Evolutionary conservation across 495 filamentous ascomycete species (phyloP).

Genomic region (Venustampulla echinocandica): DNA sequence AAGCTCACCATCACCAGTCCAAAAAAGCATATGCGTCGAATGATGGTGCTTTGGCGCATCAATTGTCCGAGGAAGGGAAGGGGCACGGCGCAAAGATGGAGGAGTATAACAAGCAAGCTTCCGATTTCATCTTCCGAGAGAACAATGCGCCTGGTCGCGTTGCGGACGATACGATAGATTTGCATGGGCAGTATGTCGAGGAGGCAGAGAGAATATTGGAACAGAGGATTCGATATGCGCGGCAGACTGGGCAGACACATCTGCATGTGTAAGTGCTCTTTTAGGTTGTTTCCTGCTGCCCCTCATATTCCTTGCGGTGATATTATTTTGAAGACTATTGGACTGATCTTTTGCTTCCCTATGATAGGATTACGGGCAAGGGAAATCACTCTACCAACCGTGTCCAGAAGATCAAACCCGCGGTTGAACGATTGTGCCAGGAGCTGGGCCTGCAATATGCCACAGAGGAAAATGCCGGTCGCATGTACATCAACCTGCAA

Average conservation of each 20-base stretch:
- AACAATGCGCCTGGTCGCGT: constrained; percentile 73
- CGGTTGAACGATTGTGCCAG: constrained; percentile 75
- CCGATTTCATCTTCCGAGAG: constrained; percentile 87
- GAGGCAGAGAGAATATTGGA: constrained; percentile 89
- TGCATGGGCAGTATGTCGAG: constrained; percentile 88
- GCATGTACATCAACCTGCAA: constrained; percentile 65
- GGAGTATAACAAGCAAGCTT: constrained; percentile 77
- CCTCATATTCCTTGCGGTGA: too few species aligned
- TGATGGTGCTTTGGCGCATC: constrained; percentile 70
- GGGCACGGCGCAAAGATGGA: constrained; percentile 69
- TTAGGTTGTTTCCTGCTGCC: too few species aligned
- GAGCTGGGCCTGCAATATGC: constrained; percentile 73
- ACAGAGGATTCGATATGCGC: constrained; percentile 68
- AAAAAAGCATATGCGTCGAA: constrained; percentile 72
- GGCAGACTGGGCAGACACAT: constrained; percentile 60
- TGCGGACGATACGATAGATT: constrained; percentile 74
- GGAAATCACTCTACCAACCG: constrained; percentile 76
- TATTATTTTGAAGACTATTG: not conserved
- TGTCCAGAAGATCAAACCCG: constrained; percentile 85
- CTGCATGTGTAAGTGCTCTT: constrained; percentile 64
- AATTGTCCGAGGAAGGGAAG: constrained; percentile 78
- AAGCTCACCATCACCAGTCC: constrained; percentile 37
- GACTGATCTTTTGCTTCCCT: not conserved
- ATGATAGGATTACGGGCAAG: constrained; percentile 75
- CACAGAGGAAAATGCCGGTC: constrained; percentile 79